Conservation (phyloP, 1,139 yeast species). For the Saccharomycopsis phalli region DNA sequence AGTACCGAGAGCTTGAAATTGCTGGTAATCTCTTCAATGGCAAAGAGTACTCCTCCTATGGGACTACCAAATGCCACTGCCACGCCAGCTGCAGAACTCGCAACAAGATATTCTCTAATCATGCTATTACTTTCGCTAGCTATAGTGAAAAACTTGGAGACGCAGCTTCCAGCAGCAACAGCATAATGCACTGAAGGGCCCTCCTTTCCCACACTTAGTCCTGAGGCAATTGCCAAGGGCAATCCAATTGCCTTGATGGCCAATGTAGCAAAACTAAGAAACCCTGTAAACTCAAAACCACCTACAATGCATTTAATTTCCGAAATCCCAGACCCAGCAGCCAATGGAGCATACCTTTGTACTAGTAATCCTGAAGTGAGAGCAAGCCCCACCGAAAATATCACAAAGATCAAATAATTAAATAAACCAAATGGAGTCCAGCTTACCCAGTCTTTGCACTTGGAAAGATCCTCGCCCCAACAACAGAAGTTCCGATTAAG, state of each 20-base stretch:
- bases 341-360: conserved; percentile 68
- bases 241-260: conserved; percentile 68
- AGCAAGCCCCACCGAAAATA: conserved; percentile 55
- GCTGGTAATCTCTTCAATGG: conserved; percentile 68
- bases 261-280: conserved; percentile 66
- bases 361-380: conserved; percentile 61
- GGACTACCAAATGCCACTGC: conserved; percentile 72
- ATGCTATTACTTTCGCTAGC: conserved; percentile 31
- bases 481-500: conserved; percentile 77
- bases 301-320: conserved; percentile 94
- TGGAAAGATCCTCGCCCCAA: conserved; percentile 43
- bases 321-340: conserved; percentile 96
- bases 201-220: conserved; percentile 74
- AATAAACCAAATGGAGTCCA: conserved; percentile 41
- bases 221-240: conserved; percentile 81
- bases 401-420: conserved; percentile 52
- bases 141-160: conserved; percentile 40
- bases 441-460: conserved; percentile 46
- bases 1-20: conserved; percentile 69
- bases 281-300: conserved; percentile 77
- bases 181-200: conserved; percentile 87
- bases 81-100: conserved; percentile 62
- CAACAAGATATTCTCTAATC: conserved; percentile 46
- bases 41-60: conserved; percentile 62
- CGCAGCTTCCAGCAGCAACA: conserved; percentile 65